phyloP scores from a whole-genome alignment of 202 grass and related monocot species.

The Carex sylvatica region DNA sequence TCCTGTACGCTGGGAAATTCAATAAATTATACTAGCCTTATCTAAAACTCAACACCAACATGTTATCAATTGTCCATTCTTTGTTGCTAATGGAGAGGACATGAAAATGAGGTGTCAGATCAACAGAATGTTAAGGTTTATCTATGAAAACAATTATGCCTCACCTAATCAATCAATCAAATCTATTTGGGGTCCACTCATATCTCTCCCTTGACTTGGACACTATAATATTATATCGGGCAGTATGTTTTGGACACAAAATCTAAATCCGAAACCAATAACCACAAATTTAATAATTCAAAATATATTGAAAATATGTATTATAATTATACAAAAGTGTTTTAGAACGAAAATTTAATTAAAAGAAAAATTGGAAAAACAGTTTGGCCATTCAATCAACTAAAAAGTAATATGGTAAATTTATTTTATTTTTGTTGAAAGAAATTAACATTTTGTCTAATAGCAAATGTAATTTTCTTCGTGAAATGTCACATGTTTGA shows the following conservation, averaged over 20 bases:
- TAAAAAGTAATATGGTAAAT: not conserved
- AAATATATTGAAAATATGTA: not conserved
- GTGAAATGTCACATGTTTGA: too few species aligned
- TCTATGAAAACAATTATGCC: conserved; percentile 2
- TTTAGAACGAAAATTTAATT: not conserved
- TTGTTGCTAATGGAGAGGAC: not conserved
- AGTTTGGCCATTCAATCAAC: not conserved
- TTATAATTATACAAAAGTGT: not conserved
- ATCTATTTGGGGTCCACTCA: not conserved
- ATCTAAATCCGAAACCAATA: conserved; percentile 1
- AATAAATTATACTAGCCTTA: not conserved
- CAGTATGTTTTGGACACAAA: not conserved
- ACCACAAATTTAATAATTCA: not conserved
- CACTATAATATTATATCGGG: not conserved
- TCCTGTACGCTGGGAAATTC: not conserved
- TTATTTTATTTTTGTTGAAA: too few species aligned
- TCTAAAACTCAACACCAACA: not conserved
- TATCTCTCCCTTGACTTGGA: conserved; percentile 18
- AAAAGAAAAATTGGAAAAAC: not conserved
- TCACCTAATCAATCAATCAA: conserved; percentile 13
- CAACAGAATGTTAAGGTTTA: not conserved
- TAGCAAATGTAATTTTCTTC: too few species aligned
- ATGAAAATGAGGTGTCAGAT: not conserved
- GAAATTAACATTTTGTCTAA: too few species aligned
- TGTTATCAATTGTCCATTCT: not conserved